Conservation (phyloP, 139 green algal species). For the Medakamo hakoo region DNA sequence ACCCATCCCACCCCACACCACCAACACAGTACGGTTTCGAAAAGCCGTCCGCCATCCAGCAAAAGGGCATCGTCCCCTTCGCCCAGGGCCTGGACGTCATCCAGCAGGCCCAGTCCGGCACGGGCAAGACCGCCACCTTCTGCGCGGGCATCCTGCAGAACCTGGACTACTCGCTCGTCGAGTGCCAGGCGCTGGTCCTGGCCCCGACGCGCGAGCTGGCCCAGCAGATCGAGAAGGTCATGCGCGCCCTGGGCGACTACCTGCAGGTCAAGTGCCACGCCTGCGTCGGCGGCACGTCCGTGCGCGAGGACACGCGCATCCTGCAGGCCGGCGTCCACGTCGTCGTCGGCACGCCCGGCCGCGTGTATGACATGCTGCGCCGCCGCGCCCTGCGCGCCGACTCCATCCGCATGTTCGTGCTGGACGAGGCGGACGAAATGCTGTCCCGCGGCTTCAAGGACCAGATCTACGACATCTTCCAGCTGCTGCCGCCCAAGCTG, state of each 20-base stretch:
- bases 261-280: constrained; percentile 97
- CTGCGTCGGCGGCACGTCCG: constrained; percentile 93
- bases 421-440: constrained; percentile 99
- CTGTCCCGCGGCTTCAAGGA: constrained; percentile 98
- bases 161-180: constrained; percentile 82
- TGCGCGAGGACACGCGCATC: constrained; percentile 94
- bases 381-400: constrained; percentile 78
- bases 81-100: constrained; percentile 96
- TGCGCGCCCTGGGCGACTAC: constrained; percentile 95
- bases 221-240: constrained; percentile 99
- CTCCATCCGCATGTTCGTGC: constrained; percentile 87
- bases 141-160: constrained; percentile 96
- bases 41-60: constrained; percentile 99
- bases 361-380: constrained; percentile 98
- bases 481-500: constrained; percentile 95
- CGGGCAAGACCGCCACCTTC: constrained; percentile 99
- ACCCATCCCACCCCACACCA: neutral
- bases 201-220: constrained; percentile 97
- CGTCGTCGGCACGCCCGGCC: constrained; percentile 94
- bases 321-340: constrained; percentile 72
- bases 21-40: constrained; percentile 65
- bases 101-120: constrained; percentile 99
- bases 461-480: constrained; percentile 99
- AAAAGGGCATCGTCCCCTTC: constrained; percentile 98
- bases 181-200: constrained; percentile 96